Conservation (phyloP, 345 rosid species). For the Acer saccharum region DNA sequence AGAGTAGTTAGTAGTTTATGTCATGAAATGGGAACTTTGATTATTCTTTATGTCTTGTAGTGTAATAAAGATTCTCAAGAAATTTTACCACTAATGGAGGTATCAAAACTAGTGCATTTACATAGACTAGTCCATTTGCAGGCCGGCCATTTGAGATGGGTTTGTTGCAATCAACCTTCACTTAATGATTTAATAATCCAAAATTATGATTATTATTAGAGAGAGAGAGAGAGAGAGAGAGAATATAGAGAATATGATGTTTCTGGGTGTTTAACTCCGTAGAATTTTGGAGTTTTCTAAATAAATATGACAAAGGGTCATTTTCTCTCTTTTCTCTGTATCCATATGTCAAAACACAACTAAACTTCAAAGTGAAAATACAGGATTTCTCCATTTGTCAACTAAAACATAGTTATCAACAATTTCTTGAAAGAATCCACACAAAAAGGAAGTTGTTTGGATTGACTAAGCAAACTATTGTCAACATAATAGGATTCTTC, state of each 20-base stretch:
- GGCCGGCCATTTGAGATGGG: slow-evolving; percentile 2
- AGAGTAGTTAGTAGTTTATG: not conserved
- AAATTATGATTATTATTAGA: not conserved
- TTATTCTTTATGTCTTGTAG: slow-evolving; percentile 3
- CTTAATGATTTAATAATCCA: not conserved
- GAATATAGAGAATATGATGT: not conserved
- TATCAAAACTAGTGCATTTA: not conserved
- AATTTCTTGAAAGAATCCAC: not conserved
- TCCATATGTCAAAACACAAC: not conserved
- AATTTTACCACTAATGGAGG: too few species aligned
- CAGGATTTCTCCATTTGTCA: slow-evolving; percentile 29
- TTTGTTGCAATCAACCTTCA: not conserved
- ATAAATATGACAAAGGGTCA: not conserved
- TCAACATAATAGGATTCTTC: too few species aligned
- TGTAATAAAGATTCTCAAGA: not conserved
- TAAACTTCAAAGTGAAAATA: not conserved
- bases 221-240: not conserved
- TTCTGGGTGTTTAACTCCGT: not conserved
- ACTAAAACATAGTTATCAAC: not conserved
- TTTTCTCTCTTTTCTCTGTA: not conserved
- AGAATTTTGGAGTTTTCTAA: not conserved
- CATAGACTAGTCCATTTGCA: not conserved
- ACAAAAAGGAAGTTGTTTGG: not conserved
- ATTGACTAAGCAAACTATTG: not conserved
- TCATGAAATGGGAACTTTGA: slow-evolving; percentile 1